Evolutionary conservation across 306 rosid genomes (phyloP).

Genomic region (Sicyos edulis): DNA sequence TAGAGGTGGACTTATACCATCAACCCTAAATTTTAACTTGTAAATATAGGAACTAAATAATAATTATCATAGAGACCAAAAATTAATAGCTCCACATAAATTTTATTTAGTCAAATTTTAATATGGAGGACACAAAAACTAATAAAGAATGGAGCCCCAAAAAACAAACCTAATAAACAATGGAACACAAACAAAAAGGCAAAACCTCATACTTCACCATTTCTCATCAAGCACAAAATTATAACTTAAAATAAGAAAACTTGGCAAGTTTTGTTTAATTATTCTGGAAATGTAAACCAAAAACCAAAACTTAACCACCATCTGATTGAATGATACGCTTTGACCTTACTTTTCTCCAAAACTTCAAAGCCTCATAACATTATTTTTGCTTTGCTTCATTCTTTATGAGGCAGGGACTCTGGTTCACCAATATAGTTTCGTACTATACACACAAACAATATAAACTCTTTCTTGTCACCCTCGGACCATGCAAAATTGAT

Average conservation of each 20-base stretch:
- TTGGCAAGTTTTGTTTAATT: background rate
- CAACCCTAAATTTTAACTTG: too few relatives aligned
- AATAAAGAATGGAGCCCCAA: too few relatives aligned
- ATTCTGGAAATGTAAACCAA: background rate
- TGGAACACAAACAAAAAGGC: background rate
- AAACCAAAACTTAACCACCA: background rate
- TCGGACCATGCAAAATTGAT: slow-evolving; percentile 17
- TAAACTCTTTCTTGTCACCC: background rate
- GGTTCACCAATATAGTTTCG: slow-evolving; percentile 10
- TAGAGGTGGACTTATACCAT: too few relatives aligned
- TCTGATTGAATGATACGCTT: slow-evolving; percentile 4
- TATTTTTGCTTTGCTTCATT: slow-evolving; percentile 9
- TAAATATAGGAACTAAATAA: too few relatives aligned
- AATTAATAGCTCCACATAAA: too few relatives aligned
- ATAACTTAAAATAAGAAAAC: background rate
- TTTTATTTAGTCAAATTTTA: too few relatives aligned
- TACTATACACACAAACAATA: slow-evolving; percentile 15
- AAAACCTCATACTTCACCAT: background rate
- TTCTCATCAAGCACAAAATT: background rate
- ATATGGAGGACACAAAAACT: too few relatives aligned
- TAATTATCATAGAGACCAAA: too few relatives aligned
- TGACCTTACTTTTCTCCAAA: slow-evolving; percentile 11
- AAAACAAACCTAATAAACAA: too few relatives aligned
- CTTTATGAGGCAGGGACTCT: slow-evolving; percentile 1
- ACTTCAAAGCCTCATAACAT: slow-evolving; percentile 19